A percentile compares a stretch with the other conserved stretches of the same genome.
Evolutionary conservation across 805 yeast species (phyloP).

Genomic region (Metschnikowia henanensis): DNA sequence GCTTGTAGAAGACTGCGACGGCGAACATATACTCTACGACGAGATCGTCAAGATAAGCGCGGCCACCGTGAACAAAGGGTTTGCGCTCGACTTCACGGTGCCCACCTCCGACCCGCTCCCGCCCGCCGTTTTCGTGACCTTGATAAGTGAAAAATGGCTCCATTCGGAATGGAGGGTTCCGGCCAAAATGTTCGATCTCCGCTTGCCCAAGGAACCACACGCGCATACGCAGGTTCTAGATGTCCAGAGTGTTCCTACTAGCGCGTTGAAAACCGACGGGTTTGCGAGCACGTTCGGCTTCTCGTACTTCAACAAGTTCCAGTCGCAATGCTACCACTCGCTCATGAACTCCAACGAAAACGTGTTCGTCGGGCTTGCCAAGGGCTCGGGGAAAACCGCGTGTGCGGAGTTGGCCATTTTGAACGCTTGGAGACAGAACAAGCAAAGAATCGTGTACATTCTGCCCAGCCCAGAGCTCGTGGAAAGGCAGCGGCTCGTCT

Average conservation of each 20-base stretch:
- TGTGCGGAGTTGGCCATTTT: constrained; percentile 74
- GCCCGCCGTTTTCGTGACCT: constrained; percentile 71
- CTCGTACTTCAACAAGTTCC: constrained; percentile 63
- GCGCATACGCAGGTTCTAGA: constrained; percentile 60
- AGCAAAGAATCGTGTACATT: constrained; percentile 74
- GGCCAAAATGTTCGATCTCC: constrained; percentile 50
- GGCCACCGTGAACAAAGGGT: constrained; percentile 51
- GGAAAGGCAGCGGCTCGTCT: constrained; percentile 44
- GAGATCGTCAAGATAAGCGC: constrained; percentile 55
- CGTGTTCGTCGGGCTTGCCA: constrained; percentile 66
- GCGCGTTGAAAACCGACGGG: constrained; percentile 49
- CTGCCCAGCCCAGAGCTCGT: constrained; percentile 59
- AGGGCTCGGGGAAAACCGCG: constrained; percentile 74
- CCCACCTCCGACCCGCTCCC: constrained; percentile 40
- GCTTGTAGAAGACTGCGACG: constrained; percentile 80
- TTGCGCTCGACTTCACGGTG: constrained; percentile 63
- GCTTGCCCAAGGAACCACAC: constrained; percentile 63
- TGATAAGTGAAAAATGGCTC: constrained; percentile 84
- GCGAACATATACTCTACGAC: constrained; percentile 64
- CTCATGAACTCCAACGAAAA: constrained; percentile 59
- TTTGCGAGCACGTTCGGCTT: constrained; percentile 49
- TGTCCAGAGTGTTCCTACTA: constrained; percentile 47
- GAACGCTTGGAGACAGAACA: constrained; percentile 67
- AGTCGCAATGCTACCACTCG: constrained; percentile 66
- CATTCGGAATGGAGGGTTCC: constrained; percentile 69